A percentile compares a stretch with the other conserved stretches of the same genome.
phyloP scores from a whole-genome alignment of 164 flowering plant genomes.

The Stephania cephalantha region DNA sequence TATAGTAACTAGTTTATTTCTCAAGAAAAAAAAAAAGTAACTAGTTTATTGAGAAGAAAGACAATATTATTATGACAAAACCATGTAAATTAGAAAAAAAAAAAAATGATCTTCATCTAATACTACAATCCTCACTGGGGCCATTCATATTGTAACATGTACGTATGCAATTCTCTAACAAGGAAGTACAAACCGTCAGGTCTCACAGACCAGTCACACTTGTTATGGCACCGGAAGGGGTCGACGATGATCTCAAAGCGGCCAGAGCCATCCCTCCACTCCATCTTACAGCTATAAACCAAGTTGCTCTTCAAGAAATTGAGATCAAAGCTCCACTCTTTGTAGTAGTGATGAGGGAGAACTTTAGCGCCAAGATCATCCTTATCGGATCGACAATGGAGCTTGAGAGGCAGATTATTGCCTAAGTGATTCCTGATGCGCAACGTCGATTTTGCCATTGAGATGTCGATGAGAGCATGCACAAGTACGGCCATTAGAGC shows the following conservation, averaged over 20 bases:
- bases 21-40: no score
- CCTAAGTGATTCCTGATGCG: constrained; percentile 5
- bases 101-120: no score
- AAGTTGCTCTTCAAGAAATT: neutral
- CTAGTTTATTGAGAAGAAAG: no score
- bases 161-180: neutral
- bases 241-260: constrained; percentile 1
- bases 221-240: constrained; percentile 2
- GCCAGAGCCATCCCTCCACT: constrained; percentile 3
- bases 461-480: neutral
- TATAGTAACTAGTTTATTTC: no score
- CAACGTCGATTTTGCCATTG: neutral
- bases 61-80: no score
- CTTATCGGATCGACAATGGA: neutral
- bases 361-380: neutral
- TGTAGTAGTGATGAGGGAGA: constrained; percentile 3
- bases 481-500: neutral
- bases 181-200: neutral
- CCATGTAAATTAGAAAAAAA: no score
- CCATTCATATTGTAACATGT: constrained; percentile 4
- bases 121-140: neutral
- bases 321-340: constrained; percentile 1
- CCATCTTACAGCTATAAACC: neutral
- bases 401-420: neutral
- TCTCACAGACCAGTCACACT: constrained; percentile 4